Evolutionary conservation across 129 eudicot species (phyloP).

Genomic region (Flaveria bidentis): DNA sequence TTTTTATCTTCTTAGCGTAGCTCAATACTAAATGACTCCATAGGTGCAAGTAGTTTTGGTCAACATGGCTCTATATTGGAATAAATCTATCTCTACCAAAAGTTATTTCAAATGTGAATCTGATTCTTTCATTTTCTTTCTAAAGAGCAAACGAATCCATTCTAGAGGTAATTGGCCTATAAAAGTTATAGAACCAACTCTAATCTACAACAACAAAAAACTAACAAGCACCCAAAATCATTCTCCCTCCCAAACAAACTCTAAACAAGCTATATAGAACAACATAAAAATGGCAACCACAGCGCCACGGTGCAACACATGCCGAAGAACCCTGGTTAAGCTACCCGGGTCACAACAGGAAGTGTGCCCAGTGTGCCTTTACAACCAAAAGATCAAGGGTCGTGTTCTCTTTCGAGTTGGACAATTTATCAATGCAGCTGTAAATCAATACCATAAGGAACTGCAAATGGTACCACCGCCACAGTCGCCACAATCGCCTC

Average conservation of each 20-base stretch:
- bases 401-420: constrained; percentile 23
- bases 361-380: constrained; percentile 51
- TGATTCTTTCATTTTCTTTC: constrained; percentile 22
- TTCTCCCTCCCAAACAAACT: constrained; percentile 5
- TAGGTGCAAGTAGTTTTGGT: not conserved
- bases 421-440: constrained; percentile 19
- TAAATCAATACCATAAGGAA: constrained; percentile 24
- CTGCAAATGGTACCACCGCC: constrained; percentile 17
- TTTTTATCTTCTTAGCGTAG: no score
- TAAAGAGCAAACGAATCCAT: constrained; percentile 9
- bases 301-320: constrained; percentile 46
- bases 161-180: constrained; percentile 11
- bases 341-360: constrained; percentile 39
- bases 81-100: constrained; percentile 8
- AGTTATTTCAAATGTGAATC: constrained; percentile 22
- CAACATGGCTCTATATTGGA: not conserved
- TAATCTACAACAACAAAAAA: not conserved
- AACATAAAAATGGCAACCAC: constrained; percentile 19
- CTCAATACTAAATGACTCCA: no score
- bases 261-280: not conserved
- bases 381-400: constrained; percentile 31
- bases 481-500: constrained; percentile 23
- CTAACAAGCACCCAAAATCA: constrained; percentile 17
- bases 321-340: constrained; percentile 36
- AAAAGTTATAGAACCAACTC: constrained; percentile 8